These are phyloP conservation scores for Quercus engelmannii DNA, from an alignment of 306 rosid species.

Conservation along the genomic window DNA sequence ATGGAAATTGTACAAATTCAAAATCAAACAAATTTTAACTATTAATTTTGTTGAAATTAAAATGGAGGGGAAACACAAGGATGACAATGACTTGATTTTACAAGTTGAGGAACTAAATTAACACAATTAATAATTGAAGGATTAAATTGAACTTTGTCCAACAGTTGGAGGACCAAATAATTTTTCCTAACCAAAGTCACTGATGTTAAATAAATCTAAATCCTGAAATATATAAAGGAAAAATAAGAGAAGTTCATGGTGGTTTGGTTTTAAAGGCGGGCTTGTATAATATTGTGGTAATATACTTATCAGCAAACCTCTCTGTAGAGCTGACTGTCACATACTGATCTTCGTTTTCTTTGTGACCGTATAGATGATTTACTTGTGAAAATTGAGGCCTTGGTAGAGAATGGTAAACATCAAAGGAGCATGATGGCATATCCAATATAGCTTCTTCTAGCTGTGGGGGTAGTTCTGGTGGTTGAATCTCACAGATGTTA, in stretches of 20 bases:
- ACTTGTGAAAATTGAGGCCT: slow-evolving; percentile 46
- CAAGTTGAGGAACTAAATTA: too few species aligned
- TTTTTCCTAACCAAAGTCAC: slow-evolving; percentile 6
- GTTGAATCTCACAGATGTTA: slow-evolving; percentile 44
- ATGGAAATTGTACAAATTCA: too few species aligned
- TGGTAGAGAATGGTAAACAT: slow-evolving; percentile 12
- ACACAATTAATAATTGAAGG: too few species aligned
- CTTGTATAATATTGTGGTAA: slow-evolving; percentile 55
- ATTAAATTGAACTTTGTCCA: too few species aligned
- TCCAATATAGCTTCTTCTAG: slow-evolving; percentile 37
- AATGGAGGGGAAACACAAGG: too few species aligned
- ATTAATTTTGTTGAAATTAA: too few species aligned
- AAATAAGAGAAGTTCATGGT: neutral
- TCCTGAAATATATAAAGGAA: neutral
- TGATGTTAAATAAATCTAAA: neutral
- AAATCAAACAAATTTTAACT: too few species aligned
- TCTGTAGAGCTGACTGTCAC: slow-evolving; percentile 60
- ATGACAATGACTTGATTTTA: too few species aligned
- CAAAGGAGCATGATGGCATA: slow-evolving; percentile 36
- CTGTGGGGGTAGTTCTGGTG: slow-evolving; percentile 79
- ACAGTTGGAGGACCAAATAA: too few species aligned
- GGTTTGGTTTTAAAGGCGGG: slow-evolving; percentile 30
- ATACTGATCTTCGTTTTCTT: slow-evolving; percentile 40
- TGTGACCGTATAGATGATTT: slow-evolving; percentile 69
- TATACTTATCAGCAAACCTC: slow-evolving; percentile 53